These are phyloP conservation scores for Hibiscus mutabilis DNA, from an alignment of 345 rosid species.

Conservation along the genomic window DNA sequence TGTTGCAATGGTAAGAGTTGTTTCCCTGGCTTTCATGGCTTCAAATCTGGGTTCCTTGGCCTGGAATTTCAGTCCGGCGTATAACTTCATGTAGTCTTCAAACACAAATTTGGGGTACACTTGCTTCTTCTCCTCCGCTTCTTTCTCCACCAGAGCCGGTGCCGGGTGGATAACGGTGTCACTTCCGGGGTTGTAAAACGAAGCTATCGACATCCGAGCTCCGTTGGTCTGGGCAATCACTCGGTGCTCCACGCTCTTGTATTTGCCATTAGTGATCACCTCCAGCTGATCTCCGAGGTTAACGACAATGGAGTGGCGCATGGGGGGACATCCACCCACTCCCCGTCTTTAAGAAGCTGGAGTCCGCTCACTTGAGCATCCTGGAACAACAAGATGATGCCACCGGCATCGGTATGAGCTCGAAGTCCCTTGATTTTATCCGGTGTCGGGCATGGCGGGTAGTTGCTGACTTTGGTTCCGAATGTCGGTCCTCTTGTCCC, in stretches of 20 bases:
- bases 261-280: slow-evolving; percentile 92
- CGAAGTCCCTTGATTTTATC: slow-evolving; percentile 84
- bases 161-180: slow-evolving; percentile 85
- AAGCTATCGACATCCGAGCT: slow-evolving; percentile 76
- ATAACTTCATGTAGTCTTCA: slow-evolving; percentile 86
- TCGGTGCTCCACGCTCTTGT: slow-evolving; percentile 83
- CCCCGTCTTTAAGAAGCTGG: slow-evolving; percentile 82
- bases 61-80: slow-evolving; percentile 66
- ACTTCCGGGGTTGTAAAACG: slow-evolving; percentile 89
- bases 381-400: slow-evolving; percentile 83
- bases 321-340: slow-evolving; percentile 94
- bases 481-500: slow-evolving; percentile 72
- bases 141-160: slow-evolving; percentile 51
- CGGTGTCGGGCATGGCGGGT: slow-evolving; percentile 96
- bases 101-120: slow-evolving; percentile 76
- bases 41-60: slow-evolving; percentile 94
- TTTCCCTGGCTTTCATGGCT: slow-evolving; percentile 61
- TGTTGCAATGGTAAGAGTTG: slow-evolving; percentile 31
- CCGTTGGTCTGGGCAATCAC: slow-evolving; percentile 79
- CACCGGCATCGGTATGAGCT: slow-evolving; percentile 99
- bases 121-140: slow-evolving; percentile 23
- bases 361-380: slow-evolving; percentile 88
- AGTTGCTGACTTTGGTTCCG: slow-evolving; percentile 91
- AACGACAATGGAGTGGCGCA: slow-evolving; percentile 85
- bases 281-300: slow-evolving; percentile 95